Base-by-base conservation (phyloP, 306 rosid species). In the Cicer pinnatifidum region DNA sequence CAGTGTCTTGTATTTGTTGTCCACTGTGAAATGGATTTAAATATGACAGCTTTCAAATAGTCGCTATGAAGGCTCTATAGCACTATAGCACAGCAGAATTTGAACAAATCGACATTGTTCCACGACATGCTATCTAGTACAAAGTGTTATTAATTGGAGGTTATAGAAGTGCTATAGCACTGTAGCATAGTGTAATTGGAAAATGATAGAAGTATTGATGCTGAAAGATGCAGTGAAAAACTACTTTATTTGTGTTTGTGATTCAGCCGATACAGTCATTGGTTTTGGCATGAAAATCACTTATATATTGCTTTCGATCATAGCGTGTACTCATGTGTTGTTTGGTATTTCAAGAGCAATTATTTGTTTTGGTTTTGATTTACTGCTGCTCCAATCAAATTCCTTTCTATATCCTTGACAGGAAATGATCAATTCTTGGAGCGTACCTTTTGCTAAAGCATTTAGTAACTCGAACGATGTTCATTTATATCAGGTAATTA, bases 351-450 rank as follows among this genome's bases (percentile, higher is more conserved):
- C 37, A 20, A 13, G 46, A n/a, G 11, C 52, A 54, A 46, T 20
- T 50, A 46, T 40, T 69, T 4, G 20, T 51, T 66, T 52, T 81
- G 43, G 65, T 53, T 77, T 80, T 81, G 67, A 67, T 13, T 75
- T 63, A 44, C 51, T 72, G 17, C 73, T 35, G 68, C 60, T 81
- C 66, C 67, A 62, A 57, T 57, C 20, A 73, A 19, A 45, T 61
- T 72, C 51, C 2, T 19, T 61, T 60, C 37, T 75, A 50, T 80
- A 28, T 80, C 77, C 69, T 76, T 86, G 65, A 56, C 84, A 93
- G 97, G 86, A 61, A 69, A 83, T 91, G 98, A 69, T 83, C 64
- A 78, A 89, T 54, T 93, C 98, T 66, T 93, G 98, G 98, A 88
- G 86, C 19, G 57, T 39, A 47, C 89, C 96, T 75, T 93, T 89